phyloP scores from a whole-genome alignment of 257 asterid species.

The Ophiorrhiza pumila region DNA sequence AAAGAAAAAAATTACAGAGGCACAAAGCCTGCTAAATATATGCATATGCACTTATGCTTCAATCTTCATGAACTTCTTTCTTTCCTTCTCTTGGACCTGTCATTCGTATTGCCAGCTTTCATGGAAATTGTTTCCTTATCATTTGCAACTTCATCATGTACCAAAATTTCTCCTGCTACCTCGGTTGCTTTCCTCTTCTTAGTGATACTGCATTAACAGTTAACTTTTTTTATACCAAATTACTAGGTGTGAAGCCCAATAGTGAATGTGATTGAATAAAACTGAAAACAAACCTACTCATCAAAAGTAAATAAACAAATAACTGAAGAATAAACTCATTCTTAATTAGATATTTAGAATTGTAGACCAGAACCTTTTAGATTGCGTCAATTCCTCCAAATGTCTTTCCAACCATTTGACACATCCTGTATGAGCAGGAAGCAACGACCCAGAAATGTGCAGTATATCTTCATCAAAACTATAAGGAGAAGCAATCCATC shows the following conservation, averaged over 20 bases:
- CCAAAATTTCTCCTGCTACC: conserved; percentile 19
- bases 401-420: conserved; percentile 66
- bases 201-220: conserved; percentile 36
- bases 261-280: not conserved
- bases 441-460: conserved; percentile 66
- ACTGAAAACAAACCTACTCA: not conserved
- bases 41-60: not conserved
- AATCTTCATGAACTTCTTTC: conserved; percentile 31
- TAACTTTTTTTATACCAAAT: not conserved
- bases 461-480: conserved; percentile 77
- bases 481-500: conserved; percentile 19
- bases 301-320: not conserved
- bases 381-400: conserved; percentile 46
- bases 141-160: conserved; percentile 20
- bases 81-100: conserved; percentile 43
- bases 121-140: conserved; percentile 19
- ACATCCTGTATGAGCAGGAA: conserved; percentile 55
- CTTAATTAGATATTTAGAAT: not conserved
- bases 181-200: conserved; percentile 30
- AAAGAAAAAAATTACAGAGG: not conserved
- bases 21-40: not conserved
- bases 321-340: not conserved
- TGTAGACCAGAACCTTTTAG: conserved; percentile 48
- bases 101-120: conserved; percentile 21
- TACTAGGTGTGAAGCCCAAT: not conserved